Conservation (phyloP, 345 rosid species). For the Hypericum androsaemum region DNA sequence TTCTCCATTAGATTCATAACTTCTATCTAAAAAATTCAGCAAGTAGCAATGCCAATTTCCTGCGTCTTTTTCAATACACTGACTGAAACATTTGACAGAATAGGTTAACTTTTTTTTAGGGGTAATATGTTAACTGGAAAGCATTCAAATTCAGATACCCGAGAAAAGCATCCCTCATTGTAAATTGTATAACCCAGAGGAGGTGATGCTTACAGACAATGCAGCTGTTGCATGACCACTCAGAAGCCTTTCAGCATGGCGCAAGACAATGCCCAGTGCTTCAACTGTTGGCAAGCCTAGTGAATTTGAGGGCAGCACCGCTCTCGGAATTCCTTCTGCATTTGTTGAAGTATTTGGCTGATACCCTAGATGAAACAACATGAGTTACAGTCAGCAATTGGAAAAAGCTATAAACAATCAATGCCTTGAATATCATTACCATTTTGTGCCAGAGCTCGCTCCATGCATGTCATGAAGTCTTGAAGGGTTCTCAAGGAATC, state of each 20-base stretch:
- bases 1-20: background rate
- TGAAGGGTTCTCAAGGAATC: slow-evolving; percentile 64
- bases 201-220: slow-evolving; percentile 45
- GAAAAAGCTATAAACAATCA: slow-evolving; percentile 2
- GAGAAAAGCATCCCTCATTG: background rate
- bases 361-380: slow-evolving; percentile 36
- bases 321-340: slow-evolving; percentile 25
- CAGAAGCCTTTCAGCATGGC: slow-evolving; percentile 55
- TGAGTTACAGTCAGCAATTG: slow-evolving; percentile 14
- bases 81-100: no score
- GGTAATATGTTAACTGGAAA: no score
- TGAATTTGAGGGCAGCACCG: slow-evolving; percentile 39
- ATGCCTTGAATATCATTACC: slow-evolving; percentile 32
- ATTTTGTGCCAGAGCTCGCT: slow-evolving; percentile 50
- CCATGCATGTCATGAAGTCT: slow-evolving; percentile 73
- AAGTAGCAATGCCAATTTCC: background rate
- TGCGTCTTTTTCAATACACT: no score
- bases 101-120: no score
- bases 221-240: slow-evolving; percentile 43
- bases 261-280: slow-evolving; percentile 51
- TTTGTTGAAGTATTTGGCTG: slow-evolving; percentile 32
- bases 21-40: no score
- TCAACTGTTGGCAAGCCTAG: slow-evolving; percentile 55
- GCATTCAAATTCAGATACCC: no score
- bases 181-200: background rate